Conservation (phyloP, 2,329 filamentous ascomycete species). For the Penicillium olsonii region DNA sequence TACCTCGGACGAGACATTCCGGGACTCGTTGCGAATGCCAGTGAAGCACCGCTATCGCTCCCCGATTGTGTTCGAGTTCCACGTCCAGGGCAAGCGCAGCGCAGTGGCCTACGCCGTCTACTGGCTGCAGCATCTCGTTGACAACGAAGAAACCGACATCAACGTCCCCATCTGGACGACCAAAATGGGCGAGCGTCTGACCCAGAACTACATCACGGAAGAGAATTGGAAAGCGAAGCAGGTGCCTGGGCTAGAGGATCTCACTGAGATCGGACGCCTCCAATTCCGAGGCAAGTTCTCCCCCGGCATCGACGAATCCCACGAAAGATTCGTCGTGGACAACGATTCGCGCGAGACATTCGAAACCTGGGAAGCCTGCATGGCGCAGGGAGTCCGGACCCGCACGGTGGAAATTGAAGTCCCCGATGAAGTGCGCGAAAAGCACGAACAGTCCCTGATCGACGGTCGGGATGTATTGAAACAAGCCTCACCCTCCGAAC, state of each 20-base stretch:
- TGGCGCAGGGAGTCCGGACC: constrained; percentile 78
- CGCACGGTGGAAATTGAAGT: constrained; percentile 72
- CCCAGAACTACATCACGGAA: constrained; percentile 89
- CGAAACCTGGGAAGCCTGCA: constrained; percentile 91
- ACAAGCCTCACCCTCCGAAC: constrained; percentile 65
- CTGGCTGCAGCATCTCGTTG: constrained; percentile 83
- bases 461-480: constrained; percentile 80
- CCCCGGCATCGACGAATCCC: constrained; percentile 83
- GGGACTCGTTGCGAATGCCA: constrained; percentile 69
- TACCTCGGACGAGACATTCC: constrained; percentile 51
- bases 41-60: constrained; percentile 89
- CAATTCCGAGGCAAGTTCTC: constrained; percentile 82
- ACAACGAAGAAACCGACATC: constrained; percentile 74
- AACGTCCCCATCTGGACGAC: constrained; percentile 92
- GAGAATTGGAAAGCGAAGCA: constrained; percentile 64
- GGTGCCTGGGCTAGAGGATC: constrained; percentile 71
- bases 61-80: constrained; percentile 86
- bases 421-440: constrained; percentile 68
- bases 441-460: constrained; percentile 80
- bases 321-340: constrained; percentile 78
- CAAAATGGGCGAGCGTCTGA: constrained; percentile 70
- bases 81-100: constrained; percentile 66
- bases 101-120: constrained; percentile 75
- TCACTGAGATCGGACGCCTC: constrained; percentile 78
- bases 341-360: constrained; percentile 91